Conservation (phyloP, 140 eudicot genomes). For the Bidens hawaiensis region DNA sequence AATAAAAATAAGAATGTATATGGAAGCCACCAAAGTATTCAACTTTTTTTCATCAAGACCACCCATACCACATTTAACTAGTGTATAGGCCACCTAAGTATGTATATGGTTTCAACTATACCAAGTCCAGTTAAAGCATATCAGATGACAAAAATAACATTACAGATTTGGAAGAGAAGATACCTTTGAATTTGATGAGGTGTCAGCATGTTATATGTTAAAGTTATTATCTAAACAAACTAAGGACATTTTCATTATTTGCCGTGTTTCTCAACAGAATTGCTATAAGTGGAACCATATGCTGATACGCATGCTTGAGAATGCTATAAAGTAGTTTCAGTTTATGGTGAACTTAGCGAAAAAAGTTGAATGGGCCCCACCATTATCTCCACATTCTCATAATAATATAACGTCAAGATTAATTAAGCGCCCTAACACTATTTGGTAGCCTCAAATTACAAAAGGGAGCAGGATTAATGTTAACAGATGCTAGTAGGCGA, state of each 20-base stretch:
- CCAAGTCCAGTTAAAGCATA: neutral
- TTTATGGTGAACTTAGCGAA: neutral
- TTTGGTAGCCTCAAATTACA: neutral
- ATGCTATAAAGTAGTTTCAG: neutral
- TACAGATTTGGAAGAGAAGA: neutral
- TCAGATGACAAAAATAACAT: neutral
- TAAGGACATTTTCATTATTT: neutral
- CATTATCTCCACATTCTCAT: neutral
- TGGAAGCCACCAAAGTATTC: neutral
- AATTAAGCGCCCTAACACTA: no score
- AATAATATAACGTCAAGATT: no score
- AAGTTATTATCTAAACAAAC: neutral
- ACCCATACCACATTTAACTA: neutral
- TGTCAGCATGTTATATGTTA: constrained; percentile 1
- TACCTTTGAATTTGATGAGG: neutral
- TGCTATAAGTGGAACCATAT: neutral
- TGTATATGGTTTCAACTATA: no score
- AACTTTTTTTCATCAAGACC: neutral
- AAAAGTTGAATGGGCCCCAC: neutral
- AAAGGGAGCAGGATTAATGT: no score
- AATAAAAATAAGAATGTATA: neutral
- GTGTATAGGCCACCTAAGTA: no score
- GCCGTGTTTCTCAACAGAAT: neutral
- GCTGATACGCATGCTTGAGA: neutral
- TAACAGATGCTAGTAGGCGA: no score